These are phyloP conservation scores for Podaxis mareebaensis DNA, from an alignment of 768 basidiomycete genomes.

Conservation along the genomic window DNA sequence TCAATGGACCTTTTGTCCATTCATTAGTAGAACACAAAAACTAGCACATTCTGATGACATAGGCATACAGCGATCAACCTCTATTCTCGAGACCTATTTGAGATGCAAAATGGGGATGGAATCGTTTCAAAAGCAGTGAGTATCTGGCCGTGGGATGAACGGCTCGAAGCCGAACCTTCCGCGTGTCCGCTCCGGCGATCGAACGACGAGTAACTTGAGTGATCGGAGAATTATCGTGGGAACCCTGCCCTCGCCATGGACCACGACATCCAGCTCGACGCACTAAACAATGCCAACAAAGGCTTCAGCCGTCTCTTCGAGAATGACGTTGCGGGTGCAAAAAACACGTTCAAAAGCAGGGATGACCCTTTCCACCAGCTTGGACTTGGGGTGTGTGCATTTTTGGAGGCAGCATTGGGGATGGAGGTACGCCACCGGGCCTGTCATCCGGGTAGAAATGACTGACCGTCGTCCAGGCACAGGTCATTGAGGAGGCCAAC, in stretches of 20 bases:
- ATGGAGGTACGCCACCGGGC: conserved; percentile 59
- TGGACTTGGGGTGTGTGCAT: conserved; percentile 70
- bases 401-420: conserved; percentile 78
- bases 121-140: too few species aligned
- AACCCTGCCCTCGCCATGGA: conserved; percentile 18
- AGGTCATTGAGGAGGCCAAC: conserved; percentile 64
- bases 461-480: conserved; percentile 37
- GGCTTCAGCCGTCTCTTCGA: conserved; percentile 73
- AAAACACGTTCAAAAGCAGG: conserved; percentile 45
- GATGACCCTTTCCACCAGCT: conserved; percentile 73
- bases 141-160: too few species aligned
- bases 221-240: background rate
- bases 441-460: background rate
- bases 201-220: background rate
- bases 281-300: conserved; percentile 37
- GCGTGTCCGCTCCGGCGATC: background rate
- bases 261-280: conserved; percentile 26
- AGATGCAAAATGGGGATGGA: too few species aligned
- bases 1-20: too few species aligned
- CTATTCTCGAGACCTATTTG: too few species aligned
- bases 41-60: too few species aligned
- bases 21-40: too few species aligned
- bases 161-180: too few species aligned
- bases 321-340: conserved; percentile 61
- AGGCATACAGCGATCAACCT: too few species aligned